These are phyloP conservation scores for Serendipita sp. DNA, from an alignment of 768 basidiomycete genomes.

Conservation along the genomic window DNA sequence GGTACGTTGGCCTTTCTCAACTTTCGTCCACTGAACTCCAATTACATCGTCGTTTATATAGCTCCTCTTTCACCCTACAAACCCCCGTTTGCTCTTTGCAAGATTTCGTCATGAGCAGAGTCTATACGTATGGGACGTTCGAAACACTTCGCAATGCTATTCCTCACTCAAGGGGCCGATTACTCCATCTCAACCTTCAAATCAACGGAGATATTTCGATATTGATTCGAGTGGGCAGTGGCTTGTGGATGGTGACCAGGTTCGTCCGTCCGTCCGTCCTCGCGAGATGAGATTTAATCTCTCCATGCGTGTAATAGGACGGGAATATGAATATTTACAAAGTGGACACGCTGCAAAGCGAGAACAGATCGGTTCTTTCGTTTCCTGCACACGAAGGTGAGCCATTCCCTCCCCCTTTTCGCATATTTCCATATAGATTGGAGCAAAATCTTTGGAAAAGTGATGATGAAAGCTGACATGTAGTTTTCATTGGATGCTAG, in stretches of 20 bases:
- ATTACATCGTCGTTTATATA: conserved; percentile 15
- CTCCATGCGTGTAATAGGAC: no score
- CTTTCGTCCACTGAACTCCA: neutral
- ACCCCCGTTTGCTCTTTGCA: conserved; percentile 60
- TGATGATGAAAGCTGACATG: neutral
- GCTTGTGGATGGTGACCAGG: conserved; percentile 54
- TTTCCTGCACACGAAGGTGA: conserved; percentile 45
- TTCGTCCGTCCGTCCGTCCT: conserved; percentile 18
- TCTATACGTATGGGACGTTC: conserved; percentile 68
- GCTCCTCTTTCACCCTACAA: conserved; percentile 62
- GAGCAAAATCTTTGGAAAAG: no score
- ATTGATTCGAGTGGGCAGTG: conserved; percentile 50
- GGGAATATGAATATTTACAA: no score
- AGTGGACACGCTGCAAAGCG: neutral
- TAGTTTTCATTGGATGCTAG: conserved; percentile 22
- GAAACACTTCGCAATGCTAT: conserved; percentile 31
- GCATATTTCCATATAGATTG: no score
- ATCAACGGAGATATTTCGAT: conserved; percentile 69
- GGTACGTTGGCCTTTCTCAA: conserved; percentile 14
- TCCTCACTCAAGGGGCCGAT: conserved; percentile 21
- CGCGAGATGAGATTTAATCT: no score
- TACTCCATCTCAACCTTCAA: conserved; percentile 15
- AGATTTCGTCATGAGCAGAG: conserved; percentile 49
- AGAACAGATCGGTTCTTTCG: conserved; percentile 18
- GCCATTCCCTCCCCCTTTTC: conserved; percentile 7